Base-by-base conservation (phyloP, 1,284 basidiomycete genomes). In the Cryptococcus maquisensis region DNA sequence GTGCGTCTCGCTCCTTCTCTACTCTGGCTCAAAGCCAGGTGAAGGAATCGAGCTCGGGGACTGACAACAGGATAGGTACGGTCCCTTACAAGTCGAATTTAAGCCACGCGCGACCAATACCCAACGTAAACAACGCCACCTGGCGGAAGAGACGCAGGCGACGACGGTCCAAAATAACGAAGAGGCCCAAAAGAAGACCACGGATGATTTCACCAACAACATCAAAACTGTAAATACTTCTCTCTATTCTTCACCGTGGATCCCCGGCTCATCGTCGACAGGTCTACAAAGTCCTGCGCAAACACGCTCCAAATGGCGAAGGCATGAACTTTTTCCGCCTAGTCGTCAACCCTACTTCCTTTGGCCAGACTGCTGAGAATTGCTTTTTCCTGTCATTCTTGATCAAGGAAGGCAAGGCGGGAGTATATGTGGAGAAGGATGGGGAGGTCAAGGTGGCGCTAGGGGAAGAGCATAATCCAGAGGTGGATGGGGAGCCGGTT, bases 301-400 rank as follows among this genome's bases (percentile, higher is more conserved):
- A 55, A 8, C 24, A 56, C 10, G 72, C 70, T 43, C 63, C 60
- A 2, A 38, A 54, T 2, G 48, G 61, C 28, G 26, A 66, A 39
- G 79, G 54, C 49, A 71, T 61, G 66, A 79, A 72, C 54, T 79
- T 72, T 48, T 81, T 81, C 70, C 46, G 66, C 20, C 78, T 81
- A 57, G 73, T 79, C 36, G 64, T 81, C 51, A 78, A 82, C 56
- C 80, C 80, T 3, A 49, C 74, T 5, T 78, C 76, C 51, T 82
- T 78, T 57, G 68, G 72, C 20, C 80, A 82, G 47, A 79, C 79
- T 1, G 78, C 82, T 44, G 81, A 83, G 59, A 83, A 83, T 58
- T 65, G 80, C 52, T 82, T 83, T 61, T 81, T 79, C 63, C 72
- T 80, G 36, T 79, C 78, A 48, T 83, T 83, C 60, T 65, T 83